Evolutionary conservation across 2,329 filamentous ascomycete species (phyloP).

Genomic region (Colletotrichum tanaceti): DNA sequence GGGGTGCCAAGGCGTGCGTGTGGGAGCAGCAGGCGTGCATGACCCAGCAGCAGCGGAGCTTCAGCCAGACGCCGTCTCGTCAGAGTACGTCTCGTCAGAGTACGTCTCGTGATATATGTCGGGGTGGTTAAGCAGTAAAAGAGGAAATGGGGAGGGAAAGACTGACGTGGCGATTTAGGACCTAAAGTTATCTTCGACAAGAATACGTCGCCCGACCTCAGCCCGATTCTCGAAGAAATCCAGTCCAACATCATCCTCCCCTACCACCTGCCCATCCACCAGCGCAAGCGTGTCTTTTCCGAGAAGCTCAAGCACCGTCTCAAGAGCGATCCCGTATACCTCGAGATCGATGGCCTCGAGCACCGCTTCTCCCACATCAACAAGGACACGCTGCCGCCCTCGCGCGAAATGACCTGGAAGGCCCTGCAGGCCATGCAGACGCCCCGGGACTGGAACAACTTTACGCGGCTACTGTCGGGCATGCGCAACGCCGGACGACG

Average conservation of each 20-base stretch:
- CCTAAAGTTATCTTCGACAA: constrained; percentile 59
- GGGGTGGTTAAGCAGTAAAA: background rate
- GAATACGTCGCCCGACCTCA: constrained; percentile 65
- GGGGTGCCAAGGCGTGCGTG: constrained; percentile 33
- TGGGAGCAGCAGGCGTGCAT: constrained; percentile 38
- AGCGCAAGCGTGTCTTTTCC: constrained; percentile 66
- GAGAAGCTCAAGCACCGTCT: constrained; percentile 60
- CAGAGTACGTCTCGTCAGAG: constrained; percentile 36
- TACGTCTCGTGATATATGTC: constrained; percentile 3
- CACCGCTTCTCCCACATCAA: constrained; percentile 63
- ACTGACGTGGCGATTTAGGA: constrained; percentile 1
- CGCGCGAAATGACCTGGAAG: constrained; percentile 51
- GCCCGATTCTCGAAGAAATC: constrained; percentile 63
- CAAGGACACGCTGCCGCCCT: constrained; percentile 55
- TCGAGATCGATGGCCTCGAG: constrained; percentile 69
- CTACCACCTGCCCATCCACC: constrained; percentile 64
- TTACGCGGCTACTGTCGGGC: constrained; percentile 64
- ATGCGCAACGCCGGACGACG: constrained; percentile 56
- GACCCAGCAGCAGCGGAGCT: constrained; percentile 38
- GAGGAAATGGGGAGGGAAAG: background rate
- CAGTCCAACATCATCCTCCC: constrained; percentile 71
- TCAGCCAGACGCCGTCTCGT: constrained; percentile 35
- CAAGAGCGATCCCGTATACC: constrained; percentile 65
- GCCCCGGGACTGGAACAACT: constrained; percentile 63
- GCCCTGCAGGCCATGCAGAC: constrained; percentile 61